A percentile compares a stretch with the other conserved stretches of the same genome.
These are phyloP conservation scores for Gamsiella multidivaricata DNA, from an alignment of 192 early-diverging fungal genomes.

Conservation along the genomic window DNA sequence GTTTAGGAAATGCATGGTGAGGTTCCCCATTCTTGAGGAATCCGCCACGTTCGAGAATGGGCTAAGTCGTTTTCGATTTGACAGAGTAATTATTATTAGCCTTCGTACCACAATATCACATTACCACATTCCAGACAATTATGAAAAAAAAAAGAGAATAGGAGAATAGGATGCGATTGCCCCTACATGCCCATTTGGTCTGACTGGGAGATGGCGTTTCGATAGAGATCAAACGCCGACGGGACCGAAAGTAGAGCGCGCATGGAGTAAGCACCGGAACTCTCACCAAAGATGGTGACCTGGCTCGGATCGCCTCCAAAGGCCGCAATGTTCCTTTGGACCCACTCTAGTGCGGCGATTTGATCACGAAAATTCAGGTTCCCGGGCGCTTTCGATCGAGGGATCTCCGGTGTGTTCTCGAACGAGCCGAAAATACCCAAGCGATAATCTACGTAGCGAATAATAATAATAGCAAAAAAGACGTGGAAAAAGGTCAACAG, in stretches of 20 bases:
- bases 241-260: slow-evolving; percentile 22
- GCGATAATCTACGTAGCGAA: slow-evolving; percentile 22
- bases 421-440: slow-evolving; percentile 26
- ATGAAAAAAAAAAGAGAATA: neutral
- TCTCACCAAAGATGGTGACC: slow-evolving; percentile 69
- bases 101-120: too few species aligned
- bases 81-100: too few species aligned
- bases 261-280: slow-evolving; percentile 20
- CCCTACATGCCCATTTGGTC: slow-evolving; percentile 18
- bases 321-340: slow-evolving; percentile 67
- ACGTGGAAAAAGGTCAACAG: neutral
- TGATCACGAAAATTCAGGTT: slow-evolving; percentile 28
- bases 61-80: neutral
- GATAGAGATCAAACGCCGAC: slow-evolving; percentile 22
- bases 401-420: slow-evolving; percentile 1
- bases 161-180: neutral
- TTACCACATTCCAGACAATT: too few species aligned
- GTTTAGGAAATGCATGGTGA: slow-evolving; percentile 1
- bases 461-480: neutral
- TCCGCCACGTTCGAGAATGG: slow-evolving; percentile 22
- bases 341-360: slow-evolving; percentile 65
- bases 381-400: slow-evolving; percentile 15
- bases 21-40: neutral
- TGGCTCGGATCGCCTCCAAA: slow-evolving; percentile 71
- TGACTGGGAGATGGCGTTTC: slow-evolving; percentile 21